Evolutionary conservation across 768 basidiomycete species (phyloP).

Genomic region (Collybia sp.): DNA sequence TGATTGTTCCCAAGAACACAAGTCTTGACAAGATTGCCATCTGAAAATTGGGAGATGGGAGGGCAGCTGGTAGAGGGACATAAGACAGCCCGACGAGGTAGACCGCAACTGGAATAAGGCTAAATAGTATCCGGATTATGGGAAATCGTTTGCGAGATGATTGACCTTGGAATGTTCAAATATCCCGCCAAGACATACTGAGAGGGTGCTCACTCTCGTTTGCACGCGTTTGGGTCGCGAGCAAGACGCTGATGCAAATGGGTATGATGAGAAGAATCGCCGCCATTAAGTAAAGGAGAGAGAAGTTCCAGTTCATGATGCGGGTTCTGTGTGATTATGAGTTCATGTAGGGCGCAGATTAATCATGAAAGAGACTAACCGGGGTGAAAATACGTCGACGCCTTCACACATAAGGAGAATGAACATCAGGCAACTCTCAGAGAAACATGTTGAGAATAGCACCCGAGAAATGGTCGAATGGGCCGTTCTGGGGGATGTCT

Average conservation of each 20-base stretch:
- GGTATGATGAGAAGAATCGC: slow-evolving; percentile 67
- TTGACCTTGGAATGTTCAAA: not conserved
- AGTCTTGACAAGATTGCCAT: slow-evolving; percentile 56
- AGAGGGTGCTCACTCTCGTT: slow-evolving; percentile 15
- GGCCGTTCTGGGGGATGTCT: slow-evolving; percentile 17
- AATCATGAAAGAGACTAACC: slow-evolving; percentile 32
- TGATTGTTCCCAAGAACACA: slow-evolving; percentile 69
- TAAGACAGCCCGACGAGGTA: slow-evolving; percentile 61
- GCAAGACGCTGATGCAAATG: slow-evolving; percentile 53
- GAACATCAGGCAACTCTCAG: slow-evolving; percentile 73
- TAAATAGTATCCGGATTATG: slow-evolving; percentile 32
- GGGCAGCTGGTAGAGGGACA: slow-evolving; percentile 60
- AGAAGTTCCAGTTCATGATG: slow-evolving; percentile 63
- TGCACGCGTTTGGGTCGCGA: slow-evolving; percentile 35
- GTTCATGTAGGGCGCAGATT: slow-evolving; percentile 1
- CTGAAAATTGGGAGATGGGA: slow-evolving; percentile 33
- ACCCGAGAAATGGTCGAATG: slow-evolving; percentile 55
- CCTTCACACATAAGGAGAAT: slow-evolving; percentile 71
- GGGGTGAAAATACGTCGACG: slow-evolving; percentile 43
- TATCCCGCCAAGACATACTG: not conserved
- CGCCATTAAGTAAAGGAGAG: slow-evolving; percentile 54
- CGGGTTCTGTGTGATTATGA: slow-evolving; percentile 40
- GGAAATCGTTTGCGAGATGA: slow-evolving; percentile 15
- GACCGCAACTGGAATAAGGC: slow-evolving; percentile 44
- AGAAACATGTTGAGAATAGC: slow-evolving; percentile 67